Evolutionary conservation across 441 rosid species (phyloP), one percentile per base, ranked within the genome.

Genomic region (Euphorbia schlechtendalii): DNA sequence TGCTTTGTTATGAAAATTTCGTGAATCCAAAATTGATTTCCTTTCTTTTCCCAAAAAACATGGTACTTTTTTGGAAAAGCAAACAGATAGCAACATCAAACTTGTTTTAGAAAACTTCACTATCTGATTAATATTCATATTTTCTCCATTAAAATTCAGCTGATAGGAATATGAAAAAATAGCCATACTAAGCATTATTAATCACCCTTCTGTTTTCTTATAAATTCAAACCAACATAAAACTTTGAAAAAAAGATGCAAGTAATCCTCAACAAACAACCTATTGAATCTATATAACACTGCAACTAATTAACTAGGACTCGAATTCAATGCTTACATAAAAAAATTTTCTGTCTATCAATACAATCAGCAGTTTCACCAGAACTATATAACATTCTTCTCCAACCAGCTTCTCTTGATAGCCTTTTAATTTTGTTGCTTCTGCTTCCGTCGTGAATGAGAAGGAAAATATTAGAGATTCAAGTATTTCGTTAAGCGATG

Each of bases 401-500:
- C 15, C 48, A 1, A 43, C 14, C 17, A 11, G 48, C 14, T 12
- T 2, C 48, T 43, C 48, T 43, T 0, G 15, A 38, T 38, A 8
- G 11, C 5, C 41, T 3, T 4, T 14, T 43, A 11, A 3, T 3
- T 3, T 12, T 32, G 36, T 32, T 32, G 36, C 36, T 32, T 43
- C 14, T 2, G 2, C 15, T 27, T 22, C 32, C 45, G 45, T 45
- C 3, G 34, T 30, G 21, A 27, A 66, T 7, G 15, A 15, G 24
- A 15, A 48, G 24, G 14, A 45, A 21, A 15, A 48, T 45, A 12
- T 13, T 48, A 24, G 22, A 48, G n/a, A n/a, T n/a, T 36, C 14
- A 10, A 21, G n/a, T 3, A 54, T 25, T 56, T 24, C 25, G 25
- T 65, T 61, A 63, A 3, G 15, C 38, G 22, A 86, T 77, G 54